Percentiles rank a stretch among this genome's conserved stretches.
phyloP scores from a whole-genome alignment of 305 asterid species.

The Rubia tinctorum region DNA sequence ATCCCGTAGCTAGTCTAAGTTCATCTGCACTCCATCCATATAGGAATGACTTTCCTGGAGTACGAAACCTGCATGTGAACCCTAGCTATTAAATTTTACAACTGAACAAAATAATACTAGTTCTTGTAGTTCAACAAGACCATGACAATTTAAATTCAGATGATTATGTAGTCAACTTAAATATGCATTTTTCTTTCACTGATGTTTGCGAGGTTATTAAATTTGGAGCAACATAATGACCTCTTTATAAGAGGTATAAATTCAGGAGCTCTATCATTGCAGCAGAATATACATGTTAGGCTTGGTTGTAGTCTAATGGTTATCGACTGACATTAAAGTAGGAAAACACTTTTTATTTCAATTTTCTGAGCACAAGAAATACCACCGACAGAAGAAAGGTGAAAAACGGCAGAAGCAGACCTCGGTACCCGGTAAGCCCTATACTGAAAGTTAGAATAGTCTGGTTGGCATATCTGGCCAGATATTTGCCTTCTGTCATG shows the following conservation, averaged over 20 bases:
- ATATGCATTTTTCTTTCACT: background rate
- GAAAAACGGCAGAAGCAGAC: conserved; percentile 24
- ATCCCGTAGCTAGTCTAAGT: conserved; percentile 76
- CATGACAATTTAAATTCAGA: background rate
- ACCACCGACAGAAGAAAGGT: background rate
- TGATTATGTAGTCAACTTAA: background rate
- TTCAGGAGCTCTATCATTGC: background rate
- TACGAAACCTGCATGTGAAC: conserved; percentile 21
- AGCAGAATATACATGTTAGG: background rate
- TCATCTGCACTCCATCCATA: conserved; percentile 73
- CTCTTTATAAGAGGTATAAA: background rate
- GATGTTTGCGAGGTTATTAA: background rate
- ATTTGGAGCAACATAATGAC: background rate
- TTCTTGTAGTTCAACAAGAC: background rate
- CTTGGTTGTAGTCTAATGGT: background rate
- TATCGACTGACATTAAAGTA: background rate
- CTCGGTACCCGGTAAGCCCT: conserved; percentile 29
- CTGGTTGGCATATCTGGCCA: conserved; percentile 48
- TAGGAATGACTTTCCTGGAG: conserved; percentile 21
- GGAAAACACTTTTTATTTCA: background rate
- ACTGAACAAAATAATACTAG: background rate
- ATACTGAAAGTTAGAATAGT: conserved; percentile 21
- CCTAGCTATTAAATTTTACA: background rate
- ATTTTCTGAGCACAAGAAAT: background rate
- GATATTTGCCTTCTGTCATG: conserved; percentile 64